phyloP scores from a whole-genome alignment of 805 yeast species.

The Candida railenensis region DNA sequence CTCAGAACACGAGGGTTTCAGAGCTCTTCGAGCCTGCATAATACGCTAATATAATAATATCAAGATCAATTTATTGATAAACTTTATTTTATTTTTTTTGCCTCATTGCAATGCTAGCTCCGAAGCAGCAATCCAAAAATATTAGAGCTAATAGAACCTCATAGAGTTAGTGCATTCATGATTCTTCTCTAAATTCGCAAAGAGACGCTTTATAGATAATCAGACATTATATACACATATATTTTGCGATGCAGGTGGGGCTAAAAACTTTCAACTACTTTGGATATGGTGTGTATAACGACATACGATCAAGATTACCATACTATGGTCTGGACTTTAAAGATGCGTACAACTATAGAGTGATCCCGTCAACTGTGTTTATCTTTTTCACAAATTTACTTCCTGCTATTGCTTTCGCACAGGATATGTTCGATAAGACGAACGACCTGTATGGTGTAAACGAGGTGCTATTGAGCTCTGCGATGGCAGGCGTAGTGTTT shows the following conservation, averaged over 20 bases:
- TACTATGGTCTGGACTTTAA: conserved; percentile 73
- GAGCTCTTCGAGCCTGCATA: neutral
- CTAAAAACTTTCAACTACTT: conserved; percentile 10
- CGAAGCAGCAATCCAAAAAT: no score
- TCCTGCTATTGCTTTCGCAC: conserved; percentile 96
- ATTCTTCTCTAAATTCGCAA: no score
- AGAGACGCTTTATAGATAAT: no score
- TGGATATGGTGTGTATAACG: conserved; percentile 55
- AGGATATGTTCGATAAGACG: conserved; percentile 94
- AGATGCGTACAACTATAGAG: conserved; percentile 84
- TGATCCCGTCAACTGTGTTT: conserved; percentile 77
- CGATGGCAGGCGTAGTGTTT: conserved; percentile 85
- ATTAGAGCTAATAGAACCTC: no score
- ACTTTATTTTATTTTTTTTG: neutral
- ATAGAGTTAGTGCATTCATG: no score
- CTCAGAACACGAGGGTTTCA: neutral
- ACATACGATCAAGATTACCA: conserved; percentile 55
- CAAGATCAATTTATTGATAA: no score
- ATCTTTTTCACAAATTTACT: conserved; percentile 87
- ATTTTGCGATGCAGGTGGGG: neutral
- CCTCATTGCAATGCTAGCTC: neutral
- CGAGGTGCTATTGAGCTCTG: conserved; percentile 80
- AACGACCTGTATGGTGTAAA: conserved; percentile 86
- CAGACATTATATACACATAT: no score
- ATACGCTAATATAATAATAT: no score